phyloP scores from a whole-genome alignment of 2,329 filamentous ascomycete genomes.

The Arachnopeziza araneosa region DNA sequence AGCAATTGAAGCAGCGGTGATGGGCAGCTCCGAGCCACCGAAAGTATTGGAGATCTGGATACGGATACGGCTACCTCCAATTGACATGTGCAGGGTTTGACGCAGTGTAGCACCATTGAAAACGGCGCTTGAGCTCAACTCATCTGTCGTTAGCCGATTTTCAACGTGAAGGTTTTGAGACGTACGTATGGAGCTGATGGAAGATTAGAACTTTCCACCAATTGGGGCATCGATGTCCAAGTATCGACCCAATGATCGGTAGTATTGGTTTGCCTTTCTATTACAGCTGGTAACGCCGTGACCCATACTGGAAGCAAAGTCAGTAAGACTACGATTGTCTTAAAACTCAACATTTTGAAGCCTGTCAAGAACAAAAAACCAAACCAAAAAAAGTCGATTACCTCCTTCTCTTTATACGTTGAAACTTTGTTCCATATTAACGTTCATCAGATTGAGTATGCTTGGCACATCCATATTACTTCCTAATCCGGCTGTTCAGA shows the following conservation, averaged over 20 bases:
- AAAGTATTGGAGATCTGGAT: conserved; percentile 18
- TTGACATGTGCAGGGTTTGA: conserved; percentile 14
- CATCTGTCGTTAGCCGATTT: background rate
- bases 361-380: background rate
- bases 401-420: background rate
- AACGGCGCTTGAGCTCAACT: background rate
- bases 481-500: background rate
- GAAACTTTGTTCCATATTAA: background rate
- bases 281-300: background rate
- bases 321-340: background rate
- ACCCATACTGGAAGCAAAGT: background rate
- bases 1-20: conserved; percentile 53
- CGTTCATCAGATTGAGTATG: background rate
- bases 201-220: conserved; percentile 15
- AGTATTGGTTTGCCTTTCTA: background rate
- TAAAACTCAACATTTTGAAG: background rate
- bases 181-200: conserved; percentile 13
- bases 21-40: conserved; percentile 41
- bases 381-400: background rate
- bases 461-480: background rate
- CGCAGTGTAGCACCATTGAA: conserved; percentile 12
- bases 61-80: conserved; percentile 4
- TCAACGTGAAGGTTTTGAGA: background rate
- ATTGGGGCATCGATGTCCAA: conserved; percentile 18
- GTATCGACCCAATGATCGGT: conserved; percentile 13